phyloP scores from a whole-genome alignment of 2,329 filamentous ascomycete species.

The Penicillium sp. region DNA sequence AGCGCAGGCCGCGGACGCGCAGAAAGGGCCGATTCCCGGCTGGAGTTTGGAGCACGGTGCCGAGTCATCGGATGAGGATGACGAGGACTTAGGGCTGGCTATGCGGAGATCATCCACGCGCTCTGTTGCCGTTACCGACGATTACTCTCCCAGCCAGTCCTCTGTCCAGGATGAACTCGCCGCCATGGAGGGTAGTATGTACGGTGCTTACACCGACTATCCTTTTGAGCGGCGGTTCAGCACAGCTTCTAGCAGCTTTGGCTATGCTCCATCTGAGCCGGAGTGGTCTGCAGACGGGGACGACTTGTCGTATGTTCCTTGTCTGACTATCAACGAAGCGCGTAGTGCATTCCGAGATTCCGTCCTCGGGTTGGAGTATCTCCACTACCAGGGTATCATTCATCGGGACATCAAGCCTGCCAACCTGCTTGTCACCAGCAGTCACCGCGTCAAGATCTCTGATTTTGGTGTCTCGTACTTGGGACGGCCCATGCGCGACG shows the following conservation, averaged over 20 bases:
- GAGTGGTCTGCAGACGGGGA: constrained; percentile 56
- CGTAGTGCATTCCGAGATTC: constrained; percentile 86
- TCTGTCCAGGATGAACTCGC: constrained; percentile 39
- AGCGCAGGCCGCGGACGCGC: constrained; percentile 53
- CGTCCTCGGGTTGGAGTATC: constrained; percentile 84
- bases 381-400: constrained; percentile 81
- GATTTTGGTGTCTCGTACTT: constrained; percentile 99
- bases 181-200: constrained; percentile 73
- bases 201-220: constrained; percentile 62
- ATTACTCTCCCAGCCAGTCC: constrained; percentile 51
- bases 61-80: constrained; percentile 47
- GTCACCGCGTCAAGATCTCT: constrained; percentile 90
- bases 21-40: constrained; percentile 52
- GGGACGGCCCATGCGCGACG: constrained; percentile 77
- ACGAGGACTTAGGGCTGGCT: constrained; percentile 33
- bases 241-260: constrained; percentile 62
- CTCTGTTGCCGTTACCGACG: constrained; percentile 41
- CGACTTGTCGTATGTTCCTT: constrained; percentile 88
- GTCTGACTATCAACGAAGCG: constrained; percentile 79
- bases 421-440: constrained; percentile 80
- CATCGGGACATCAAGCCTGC: constrained; percentile 84
- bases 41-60: constrained; percentile 83
- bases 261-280: constrained; percentile 42
- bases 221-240: constrained; percentile 69
- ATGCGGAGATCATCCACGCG: constrained; percentile 33